Conservation (phyloP, 2,329 filamentous ascomycete genomes). For the Parastagonospora avenae region DNA sequence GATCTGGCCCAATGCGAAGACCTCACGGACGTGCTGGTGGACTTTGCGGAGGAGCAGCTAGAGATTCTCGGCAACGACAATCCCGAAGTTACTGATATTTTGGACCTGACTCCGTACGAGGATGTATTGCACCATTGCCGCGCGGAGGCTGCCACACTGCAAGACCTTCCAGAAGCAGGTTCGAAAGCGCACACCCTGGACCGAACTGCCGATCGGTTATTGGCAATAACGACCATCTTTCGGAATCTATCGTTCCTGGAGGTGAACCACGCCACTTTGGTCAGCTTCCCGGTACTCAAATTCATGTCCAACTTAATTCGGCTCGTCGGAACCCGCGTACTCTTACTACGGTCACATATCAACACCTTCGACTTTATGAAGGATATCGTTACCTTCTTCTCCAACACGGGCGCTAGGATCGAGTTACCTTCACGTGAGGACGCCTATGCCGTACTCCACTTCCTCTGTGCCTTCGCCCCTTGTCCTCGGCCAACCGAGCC, state of each 20-base stretch:
- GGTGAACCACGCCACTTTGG: slow-evolving; percentile 76
- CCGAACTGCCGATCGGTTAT: slow-evolving; percentile 80
- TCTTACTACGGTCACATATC: slow-evolving; percentile 78
- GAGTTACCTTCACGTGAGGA: slow-evolving; percentile 87
- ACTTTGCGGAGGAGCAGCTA: slow-evolving; percentile 88
- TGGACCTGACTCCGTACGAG: slow-evolving; percentile 84
- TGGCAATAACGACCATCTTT: slow-evolving; percentile 90
- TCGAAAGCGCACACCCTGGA: slow-evolving; percentile 81
- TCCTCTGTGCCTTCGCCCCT: slow-evolving; percentile 88
- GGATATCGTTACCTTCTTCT: slow-evolving; percentile 85
- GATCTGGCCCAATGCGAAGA: slow-evolving; percentile 65
- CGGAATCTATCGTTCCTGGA: slow-evolving; percentile 89
- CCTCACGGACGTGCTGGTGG: slow-evolving; percentile 82
- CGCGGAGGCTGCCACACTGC: slow-evolving; percentile 72
- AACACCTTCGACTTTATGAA: slow-evolving; percentile 98
- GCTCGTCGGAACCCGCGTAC: slow-evolving; percentile 85
- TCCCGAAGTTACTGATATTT: slow-evolving; percentile 82
- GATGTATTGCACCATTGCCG: slow-evolving; percentile 82
- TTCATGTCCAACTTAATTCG: slow-evolving; percentile 84
- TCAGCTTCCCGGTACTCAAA: slow-evolving; percentile 77
- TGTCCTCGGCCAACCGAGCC: slow-evolving; percentile 67
- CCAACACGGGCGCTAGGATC: slow-evolving; percentile 81
- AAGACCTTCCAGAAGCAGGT: slow-evolving; percentile 75
- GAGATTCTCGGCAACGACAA: slow-evolving; percentile 84
- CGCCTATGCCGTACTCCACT: slow-evolving; percentile 82